phyloP scores from a whole-genome alignment of 2,329 filamentous ascomycete genomes.

The Hymenoscyphus scutula region DNA sequence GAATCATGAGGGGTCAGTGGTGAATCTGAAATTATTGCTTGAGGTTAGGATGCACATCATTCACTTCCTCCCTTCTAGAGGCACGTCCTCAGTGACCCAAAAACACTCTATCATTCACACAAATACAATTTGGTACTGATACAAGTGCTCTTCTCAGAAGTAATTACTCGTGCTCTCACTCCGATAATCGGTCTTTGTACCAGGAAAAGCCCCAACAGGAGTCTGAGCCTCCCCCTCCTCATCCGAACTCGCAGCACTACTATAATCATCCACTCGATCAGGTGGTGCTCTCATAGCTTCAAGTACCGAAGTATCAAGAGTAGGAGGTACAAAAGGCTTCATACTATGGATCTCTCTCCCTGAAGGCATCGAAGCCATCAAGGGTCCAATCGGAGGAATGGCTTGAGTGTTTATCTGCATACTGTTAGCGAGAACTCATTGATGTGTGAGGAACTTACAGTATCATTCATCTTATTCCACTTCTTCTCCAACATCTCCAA shows the following conservation, averaged over 20 bases:
- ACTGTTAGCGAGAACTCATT: constrained; percentile 6
- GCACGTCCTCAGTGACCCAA: no score
- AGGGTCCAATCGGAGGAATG: constrained; percentile 67
- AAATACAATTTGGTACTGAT: no score
- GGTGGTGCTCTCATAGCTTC: constrained; percentile 58
- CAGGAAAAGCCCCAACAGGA: constrained; percentile 52
- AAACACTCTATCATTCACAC: no score
- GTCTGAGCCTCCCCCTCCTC: constrained; percentile 25
- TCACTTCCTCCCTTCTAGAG: no score
- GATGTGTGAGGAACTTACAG: constrained; percentile 53
- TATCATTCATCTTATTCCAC: constrained; percentile 92
- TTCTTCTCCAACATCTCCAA: constrained; percentile 84
- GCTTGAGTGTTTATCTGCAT: constrained; percentile 73
- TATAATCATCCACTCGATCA: constrained; percentile 45
- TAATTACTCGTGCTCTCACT: constrained; percentile 26
- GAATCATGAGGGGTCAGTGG: no score
- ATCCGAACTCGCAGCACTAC: constrained; percentile 41
- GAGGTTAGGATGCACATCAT: no score
- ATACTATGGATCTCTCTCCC: constrained; percentile 81
- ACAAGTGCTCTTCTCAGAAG: no score
- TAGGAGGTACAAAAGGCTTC: constrained; percentile 64
- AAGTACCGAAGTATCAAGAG: constrained; percentile 63
- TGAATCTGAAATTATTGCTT: no score
- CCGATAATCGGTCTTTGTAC: constrained; percentile 43
- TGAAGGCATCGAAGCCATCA: constrained; percentile 78